Evolutionary conservation across 441 rosid species (phyloP), one percentile per base, ranked within the genome.

Genomic region (Adansonia grandidieri): DNA sequence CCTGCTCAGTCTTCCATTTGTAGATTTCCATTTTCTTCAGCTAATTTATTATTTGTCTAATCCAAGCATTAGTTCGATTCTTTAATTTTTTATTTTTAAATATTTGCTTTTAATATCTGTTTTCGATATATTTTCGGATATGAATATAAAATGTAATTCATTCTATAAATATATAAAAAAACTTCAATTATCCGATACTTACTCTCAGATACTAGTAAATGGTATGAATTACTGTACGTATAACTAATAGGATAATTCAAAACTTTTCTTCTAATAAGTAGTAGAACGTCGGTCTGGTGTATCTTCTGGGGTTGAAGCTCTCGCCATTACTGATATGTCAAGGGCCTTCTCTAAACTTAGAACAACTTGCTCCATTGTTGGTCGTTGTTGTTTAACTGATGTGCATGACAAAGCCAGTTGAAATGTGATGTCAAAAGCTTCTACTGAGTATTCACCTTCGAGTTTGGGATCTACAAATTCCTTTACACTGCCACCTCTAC

Each of bases 351-450:
- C 81, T 81, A 89, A 78, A 57, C 70, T 78, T 19, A 11, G 8
- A 40, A 80, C 68, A 66, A 90, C 86, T 81, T 83, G 80, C 72
- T 84, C 86, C 91, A 85, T 87, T 3, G 84, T 74, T 17, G 91
- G 93, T 40, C 91, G 45, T 62, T 81, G 80, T 75, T 85, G 84
- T 82, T 82, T 82, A 47, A 69, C 47, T 37, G 80, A 77, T 58
- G 89, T 88, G 84, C 91, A 88, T 22, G 87, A 87, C 42, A 90
- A 73, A 63, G 92, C 92, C 63, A 87, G 77, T 74, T 82, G 70
- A 67, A 86, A 85, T 64, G 79, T 77, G 53, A 82, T 74, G 57
- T 78, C 81, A 76, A 87, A 90, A 58, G 91, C 93, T 79, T 90
- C 89, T 50, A 73, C 78, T 44, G 87, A 82, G 82, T 75, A 85